Base-by-base conservation (phyloP, 78 protist genomes). In the Andalucia godoyi region DNA sequence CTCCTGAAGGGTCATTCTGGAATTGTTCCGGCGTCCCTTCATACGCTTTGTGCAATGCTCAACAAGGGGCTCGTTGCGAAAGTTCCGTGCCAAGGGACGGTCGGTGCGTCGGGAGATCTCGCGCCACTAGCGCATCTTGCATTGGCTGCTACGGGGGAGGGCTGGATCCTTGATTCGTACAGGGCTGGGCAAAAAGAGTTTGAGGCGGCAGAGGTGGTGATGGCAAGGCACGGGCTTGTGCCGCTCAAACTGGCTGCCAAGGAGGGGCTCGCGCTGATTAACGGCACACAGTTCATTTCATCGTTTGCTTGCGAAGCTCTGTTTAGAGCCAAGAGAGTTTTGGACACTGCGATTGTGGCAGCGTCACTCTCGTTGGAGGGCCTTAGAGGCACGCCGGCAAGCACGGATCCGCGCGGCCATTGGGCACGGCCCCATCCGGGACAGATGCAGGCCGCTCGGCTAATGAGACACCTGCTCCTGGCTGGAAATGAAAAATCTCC, bases 51-150 rank as follows among this genome's bases (percentile, higher is more conserved):
- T 7, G 39, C 12, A 2, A 52, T 68, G 17, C 82, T 81, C 69
- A 90, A 90, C 74, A 25, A 15, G 13, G 64, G 67, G 49, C 67
- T 74, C 46, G 54, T 87, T 18, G 78, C 92, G 51, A 49, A 12
- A 1, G 85, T 90, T 32, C 95, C 91, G 1, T 45, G 39, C 53
- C 34, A 86, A 54, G 96, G 96, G 52, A 84, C 90, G 0, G 92
- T 90, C 13, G 96, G 96, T 9, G 92, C 96, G 4, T 39, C 70
- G 15, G 96, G 96, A 10, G 96, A 90, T 66, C 73, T 90, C 2
- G 96, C 96, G 8, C 96, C 96, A 32, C 76, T 87, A 18, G 34
- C 96, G 18, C 96, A 90, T 65, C 57, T 90, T 40, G 92, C 93
- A 27, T 63, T 86, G 1, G 87, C 85, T 29, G 10, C 57, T 4